Evolutionary conservation across 2,329 filamentous ascomycete genomes (phyloP).

Genomic region (Colletotrichum noveboracense): DNA sequence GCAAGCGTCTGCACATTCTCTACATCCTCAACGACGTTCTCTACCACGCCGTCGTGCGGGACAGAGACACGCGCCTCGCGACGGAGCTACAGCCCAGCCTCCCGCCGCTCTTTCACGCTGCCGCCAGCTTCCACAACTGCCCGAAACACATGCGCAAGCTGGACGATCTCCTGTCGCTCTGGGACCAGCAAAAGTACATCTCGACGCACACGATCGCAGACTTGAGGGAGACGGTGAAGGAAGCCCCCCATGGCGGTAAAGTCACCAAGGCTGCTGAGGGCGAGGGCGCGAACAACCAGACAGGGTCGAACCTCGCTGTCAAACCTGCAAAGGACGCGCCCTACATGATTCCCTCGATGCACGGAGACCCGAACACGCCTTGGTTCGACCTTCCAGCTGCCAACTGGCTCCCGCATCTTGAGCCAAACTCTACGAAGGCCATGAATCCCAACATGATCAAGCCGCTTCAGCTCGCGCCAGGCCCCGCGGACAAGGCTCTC

Average conservation of each 20-base stretch:
- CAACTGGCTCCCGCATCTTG: conserved; percentile 80
- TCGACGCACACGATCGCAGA: conserved; percentile 55
- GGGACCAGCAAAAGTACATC: conserved; percentile 73
- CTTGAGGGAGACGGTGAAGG: conserved; percentile 63
- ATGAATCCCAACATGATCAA: conserved; percentile 75
- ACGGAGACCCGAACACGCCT: conserved; percentile 74
- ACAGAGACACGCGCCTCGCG: conserved; percentile 55
- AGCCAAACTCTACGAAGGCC: conserved; percentile 75
- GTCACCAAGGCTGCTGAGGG: not conserved
- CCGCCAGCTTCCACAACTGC: conserved; percentile 62
- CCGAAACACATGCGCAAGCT: conserved; percentile 73
- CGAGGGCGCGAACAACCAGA: conserved; percentile 22
- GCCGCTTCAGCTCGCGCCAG: conserved; percentile 72
- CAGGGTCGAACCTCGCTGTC: conserved; percentile 26
- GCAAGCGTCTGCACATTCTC: conserved; percentile 76
- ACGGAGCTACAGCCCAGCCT: conserved; percentile 64
- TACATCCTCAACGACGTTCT: conserved; percentile 82
- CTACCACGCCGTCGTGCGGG: conserved; percentile 67
- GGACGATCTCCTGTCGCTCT: conserved; percentile 68
- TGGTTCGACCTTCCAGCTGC: conserved; percentile 86
- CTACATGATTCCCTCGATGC: conserved; percentile 75
- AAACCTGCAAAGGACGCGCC: conserved; percentile 58
- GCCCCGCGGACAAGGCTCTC: conserved; percentile 71
- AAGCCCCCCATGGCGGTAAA: conserved; percentile 30
- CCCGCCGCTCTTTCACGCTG: conserved; percentile 63